A percentile compares a stretch with the other conserved stretches of the same genome.
These are phyloP conservation scores for Eucalyptus erythrocorys DNA, from an alignment of 345 rosid species.

Conservation along the genomic window DNA sequence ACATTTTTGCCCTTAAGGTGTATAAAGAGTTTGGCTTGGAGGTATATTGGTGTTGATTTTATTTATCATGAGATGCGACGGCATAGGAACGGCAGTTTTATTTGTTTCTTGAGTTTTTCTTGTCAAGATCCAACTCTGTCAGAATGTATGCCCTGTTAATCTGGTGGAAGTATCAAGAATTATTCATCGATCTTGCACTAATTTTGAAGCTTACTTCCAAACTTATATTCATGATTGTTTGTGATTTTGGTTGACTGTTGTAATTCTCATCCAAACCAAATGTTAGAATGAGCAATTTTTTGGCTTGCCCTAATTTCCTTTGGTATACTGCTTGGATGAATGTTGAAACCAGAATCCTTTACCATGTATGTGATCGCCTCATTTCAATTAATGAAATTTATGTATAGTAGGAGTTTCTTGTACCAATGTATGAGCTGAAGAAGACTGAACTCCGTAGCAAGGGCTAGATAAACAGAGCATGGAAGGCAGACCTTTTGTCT, in stretches of 20 bases:
- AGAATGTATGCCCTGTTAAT: not conserved
- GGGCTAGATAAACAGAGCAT: not conserved
- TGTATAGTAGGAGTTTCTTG: not conserved
- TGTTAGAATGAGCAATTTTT: not conserved
- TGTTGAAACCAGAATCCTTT: not conserved
- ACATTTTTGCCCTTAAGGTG: not conserved
- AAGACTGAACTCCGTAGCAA: not conserved
- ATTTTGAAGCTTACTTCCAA: not conserved
- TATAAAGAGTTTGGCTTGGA: not conserved
- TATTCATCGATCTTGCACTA: not conserved
- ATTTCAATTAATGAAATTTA: not conserved
- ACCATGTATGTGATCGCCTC: not conserved
- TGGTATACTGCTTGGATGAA: not conserved
- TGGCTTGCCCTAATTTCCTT: not conserved
- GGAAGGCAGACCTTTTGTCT: not conserved
- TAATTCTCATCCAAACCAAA: not conserved
- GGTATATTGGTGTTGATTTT: not conserved
- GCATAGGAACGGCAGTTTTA: not conserved
- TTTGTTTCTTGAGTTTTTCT: not conserved
- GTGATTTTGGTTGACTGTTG: not conserved
- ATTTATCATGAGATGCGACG: not conserved
- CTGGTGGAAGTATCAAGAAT: not conserved
- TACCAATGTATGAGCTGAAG: not conserved
- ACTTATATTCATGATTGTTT: not conserved
- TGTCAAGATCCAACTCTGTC: not conserved